Evolutionary conservation across 352 stramenopile species (phyloP).

Genomic region (Globisporangium yorkense): DNA sequence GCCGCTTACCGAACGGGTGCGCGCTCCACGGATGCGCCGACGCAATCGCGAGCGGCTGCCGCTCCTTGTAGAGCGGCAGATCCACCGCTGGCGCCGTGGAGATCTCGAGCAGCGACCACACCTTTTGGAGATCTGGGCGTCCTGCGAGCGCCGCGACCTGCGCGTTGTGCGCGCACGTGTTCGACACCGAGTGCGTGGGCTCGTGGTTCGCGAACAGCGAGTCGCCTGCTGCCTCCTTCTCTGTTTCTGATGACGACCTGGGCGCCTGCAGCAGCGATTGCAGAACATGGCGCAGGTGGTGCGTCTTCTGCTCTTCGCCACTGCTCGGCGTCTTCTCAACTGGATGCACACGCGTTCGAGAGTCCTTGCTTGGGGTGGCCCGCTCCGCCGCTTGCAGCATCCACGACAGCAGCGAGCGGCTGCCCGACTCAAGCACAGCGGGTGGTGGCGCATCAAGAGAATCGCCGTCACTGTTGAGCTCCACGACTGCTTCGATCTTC

Average conservation of each 20-base stretch:
- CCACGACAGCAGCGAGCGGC: conserved; percentile 53
- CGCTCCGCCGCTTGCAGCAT: conserved; percentile 45
- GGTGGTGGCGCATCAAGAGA: background rate
- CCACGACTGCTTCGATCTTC: conserved; percentile 12
- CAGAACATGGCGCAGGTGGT: conserved; percentile 41
- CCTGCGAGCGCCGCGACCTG: conserved; percentile 45
- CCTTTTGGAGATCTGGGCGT: conserved; percentile 63
- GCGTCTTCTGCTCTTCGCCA: conserved; percentile 2
- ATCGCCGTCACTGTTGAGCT: background rate
- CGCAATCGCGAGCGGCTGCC: conserved; percentile 16
- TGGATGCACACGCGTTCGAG: conserved; percentile 9
- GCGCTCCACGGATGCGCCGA: conserved; percentile 68
- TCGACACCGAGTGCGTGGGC: conserved; percentile 18
- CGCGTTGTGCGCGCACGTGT: conserved; percentile 60
- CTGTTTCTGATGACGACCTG: background rate
- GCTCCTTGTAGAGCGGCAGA: conserved; percentile 37
- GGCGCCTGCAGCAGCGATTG: conserved; percentile 26
- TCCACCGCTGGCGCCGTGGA: conserved; percentile 45
- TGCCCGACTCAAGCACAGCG: conserved; percentile 18
- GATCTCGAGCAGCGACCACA: conserved; percentile 77
- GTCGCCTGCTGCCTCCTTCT: background rate
- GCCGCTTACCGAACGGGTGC: conserved; percentile 70
- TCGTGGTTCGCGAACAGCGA: conserved; percentile 1
- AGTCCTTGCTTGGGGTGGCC: conserved; percentile 6
- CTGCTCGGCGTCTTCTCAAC: background rate